Conservation (phyloP, 2,329 filamentous ascomycete species). For the Metarhizium guizhouense region DNA sequence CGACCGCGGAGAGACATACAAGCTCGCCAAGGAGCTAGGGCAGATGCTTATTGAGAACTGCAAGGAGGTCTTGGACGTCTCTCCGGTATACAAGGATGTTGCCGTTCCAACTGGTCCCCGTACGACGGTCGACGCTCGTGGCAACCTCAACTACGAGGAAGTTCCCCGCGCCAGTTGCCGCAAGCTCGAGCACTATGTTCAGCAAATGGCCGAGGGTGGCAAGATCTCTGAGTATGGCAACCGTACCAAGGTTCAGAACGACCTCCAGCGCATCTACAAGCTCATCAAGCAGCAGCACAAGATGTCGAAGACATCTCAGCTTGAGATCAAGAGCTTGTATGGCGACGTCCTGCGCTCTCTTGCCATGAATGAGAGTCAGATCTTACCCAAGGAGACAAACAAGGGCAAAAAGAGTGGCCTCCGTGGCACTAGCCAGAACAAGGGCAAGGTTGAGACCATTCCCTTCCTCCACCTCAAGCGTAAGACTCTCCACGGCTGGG, state of each 20-base stretch:
- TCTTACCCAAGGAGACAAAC: constrained; percentile 78
- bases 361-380: constrained; percentile 96
- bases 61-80: constrained; percentile 74
- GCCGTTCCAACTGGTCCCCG: constrained; percentile 83
- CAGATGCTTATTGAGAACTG: constrained; percentile 95
- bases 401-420: constrained; percentile 46
- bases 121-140: constrained; percentile 84
- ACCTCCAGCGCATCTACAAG: constrained; percentile 91
- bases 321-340: constrained; percentile 94
- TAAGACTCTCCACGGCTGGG: constrained; percentile 89
- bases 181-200: constrained; percentile 97
- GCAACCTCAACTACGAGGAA: constrained; percentile 89
- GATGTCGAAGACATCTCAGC: constrained; percentile 88
- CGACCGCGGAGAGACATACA: constrained; percentile 92
- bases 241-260: constrained; percentile 94
- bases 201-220: constrained; percentile 95
- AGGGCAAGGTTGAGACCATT: constrained; percentile 94
- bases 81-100: constrained; percentile 95
- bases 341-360: constrained; percentile 89
- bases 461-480: constrained; percentile 96
- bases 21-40: constrained; percentile 92
- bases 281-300: constrained; percentile 98
- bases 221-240: constrained; percentile 99
- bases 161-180: constrained; percentile 78
- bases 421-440: constrained; percentile 49